These are phyloP conservation scores for Arxiozyma telluris DNA, from an alignment of 1,139 yeast genomes.

Conservation along the genomic window DNA sequence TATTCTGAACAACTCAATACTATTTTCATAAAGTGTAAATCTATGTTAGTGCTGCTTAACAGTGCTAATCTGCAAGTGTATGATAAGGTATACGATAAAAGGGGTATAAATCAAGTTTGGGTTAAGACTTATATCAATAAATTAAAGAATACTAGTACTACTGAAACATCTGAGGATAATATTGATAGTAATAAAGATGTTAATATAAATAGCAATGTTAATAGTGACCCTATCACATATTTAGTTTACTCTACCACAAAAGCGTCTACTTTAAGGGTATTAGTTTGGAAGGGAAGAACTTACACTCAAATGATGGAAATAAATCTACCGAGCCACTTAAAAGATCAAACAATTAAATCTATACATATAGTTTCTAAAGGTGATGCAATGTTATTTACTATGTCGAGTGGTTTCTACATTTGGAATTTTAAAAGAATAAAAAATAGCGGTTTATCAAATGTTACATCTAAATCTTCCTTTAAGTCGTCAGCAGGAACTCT, in stretches of 20 bases:
- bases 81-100: constrained; percentile 26
- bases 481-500: neutral
- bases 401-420: constrained; percentile 15
- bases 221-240: constrained; percentile 13
- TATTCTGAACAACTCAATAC: constrained; percentile 23
- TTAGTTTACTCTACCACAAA: constrained; percentile 19
- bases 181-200: neutral
- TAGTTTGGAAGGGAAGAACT: constrained; percentile 23
- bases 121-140: constrained; percentile 5
- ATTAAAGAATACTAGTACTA: neutral
- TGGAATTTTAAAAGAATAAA: constrained; percentile 16
- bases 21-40: constrained; percentile 23
- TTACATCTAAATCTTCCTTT: neutral
- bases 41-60: constrained; percentile 21
- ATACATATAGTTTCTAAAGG: constrained; percentile 12
- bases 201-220: neutral
- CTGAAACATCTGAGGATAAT: neutral
- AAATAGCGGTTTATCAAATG: constrained; percentile 1
- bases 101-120: constrained; percentile 26
- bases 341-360: constrained; percentile 18
- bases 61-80: constrained; percentile 26
- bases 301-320: constrained; percentile 22
- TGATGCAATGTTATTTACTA: constrained; percentile 17
- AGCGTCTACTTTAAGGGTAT: constrained; percentile 17
- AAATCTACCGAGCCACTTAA: neutral